phyloP scores from a whole-genome alignment of 306 rosid species.

The Casuarina glauca region DNA sequence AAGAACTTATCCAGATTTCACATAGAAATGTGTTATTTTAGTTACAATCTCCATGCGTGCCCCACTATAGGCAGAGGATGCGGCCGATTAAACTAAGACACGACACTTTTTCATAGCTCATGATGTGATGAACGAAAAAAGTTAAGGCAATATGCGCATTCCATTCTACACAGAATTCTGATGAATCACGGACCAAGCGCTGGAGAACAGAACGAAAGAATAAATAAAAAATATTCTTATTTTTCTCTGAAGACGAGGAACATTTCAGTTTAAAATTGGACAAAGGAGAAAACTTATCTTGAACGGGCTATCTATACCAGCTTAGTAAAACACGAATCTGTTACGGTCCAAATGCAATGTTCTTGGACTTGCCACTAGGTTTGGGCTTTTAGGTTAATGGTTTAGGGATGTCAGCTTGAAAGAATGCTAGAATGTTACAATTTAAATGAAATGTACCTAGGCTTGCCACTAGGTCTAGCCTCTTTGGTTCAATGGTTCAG shows the following conservation, averaged over 20 bases:
- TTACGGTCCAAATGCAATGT: too few species aligned
- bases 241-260: conserved; percentile 4
- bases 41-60: background rate
- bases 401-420: too few species aligned
- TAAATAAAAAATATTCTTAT: background rate
- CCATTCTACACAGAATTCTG: background rate
- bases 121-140: background rate
- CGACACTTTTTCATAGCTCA: background rate
- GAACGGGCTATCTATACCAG: conserved; percentile 33
- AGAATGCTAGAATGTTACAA: too few species aligned
- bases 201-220: too few species aligned
- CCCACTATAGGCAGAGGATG: too few species aligned
- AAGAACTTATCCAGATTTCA: too few species aligned
- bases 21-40: background rate
- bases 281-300: conserved; percentile 30
- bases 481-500: too few species aligned
- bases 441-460: too few species aligned
- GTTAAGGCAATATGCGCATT: background rate
- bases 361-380: too few species aligned
- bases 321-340: conserved; percentile 1
- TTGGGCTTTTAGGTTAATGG: too few species aligned
- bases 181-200: background rate
- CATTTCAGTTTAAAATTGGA: conserved; percentile 37
- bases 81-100: too few species aligned
- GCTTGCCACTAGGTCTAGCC: too few species aligned